Evolutionary conservation across 129 eudicot genomes (phyloP), one percentile per base, ranked within the genome.

Genomic region (Arctium minus): DNA sequence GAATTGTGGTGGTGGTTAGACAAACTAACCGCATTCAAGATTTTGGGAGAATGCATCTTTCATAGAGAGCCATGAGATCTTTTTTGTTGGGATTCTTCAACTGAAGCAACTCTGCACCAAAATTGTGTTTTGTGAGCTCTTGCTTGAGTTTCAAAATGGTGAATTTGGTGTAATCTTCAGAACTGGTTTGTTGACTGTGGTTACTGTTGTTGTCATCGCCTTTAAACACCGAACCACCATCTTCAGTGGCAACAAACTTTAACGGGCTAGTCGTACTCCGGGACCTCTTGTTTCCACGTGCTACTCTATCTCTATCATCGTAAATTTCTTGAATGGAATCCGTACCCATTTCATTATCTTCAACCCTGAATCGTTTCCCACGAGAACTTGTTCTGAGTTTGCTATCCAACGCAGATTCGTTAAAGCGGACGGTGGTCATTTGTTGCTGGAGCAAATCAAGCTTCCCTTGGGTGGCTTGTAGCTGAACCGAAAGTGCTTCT

Each of bases 391-490:
- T 89, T 89, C 90, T 90, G 27, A 91, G 88, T 83, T 93, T 96
- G 70, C 94, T 87, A 71, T 96, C 99, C 76, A 96, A 73, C 5
- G 97, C 92, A 8, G 92, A 86, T 73, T 96, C 99, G 13, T 86
- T 89, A n/a, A 87, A 88, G 3, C 93, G 90, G 35, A 91, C 92
- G 10, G 94, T 72, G 27, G 94, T 90, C 86, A 96, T 74, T 84
- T 96, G 90, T 75, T 93, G 99, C 79, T 94, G 97, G 8, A 96
- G 90, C 33, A 71, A 68, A 86, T 96, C 99, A 18, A 93, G 93
- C 81, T 90, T 93, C 31, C 89, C 92, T 85, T 96, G 99, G 2
- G 98, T 96, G 72, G 91, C 87, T 83, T 96, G 98, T 53, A 96
- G 85, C 87, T 93, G 86, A 79, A 92, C 88, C 50, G 99, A 96